phyloP scores from a whole-genome alignment of 2,329 filamentous ascomycete species.

The Thelonectria discophora region DNA sequence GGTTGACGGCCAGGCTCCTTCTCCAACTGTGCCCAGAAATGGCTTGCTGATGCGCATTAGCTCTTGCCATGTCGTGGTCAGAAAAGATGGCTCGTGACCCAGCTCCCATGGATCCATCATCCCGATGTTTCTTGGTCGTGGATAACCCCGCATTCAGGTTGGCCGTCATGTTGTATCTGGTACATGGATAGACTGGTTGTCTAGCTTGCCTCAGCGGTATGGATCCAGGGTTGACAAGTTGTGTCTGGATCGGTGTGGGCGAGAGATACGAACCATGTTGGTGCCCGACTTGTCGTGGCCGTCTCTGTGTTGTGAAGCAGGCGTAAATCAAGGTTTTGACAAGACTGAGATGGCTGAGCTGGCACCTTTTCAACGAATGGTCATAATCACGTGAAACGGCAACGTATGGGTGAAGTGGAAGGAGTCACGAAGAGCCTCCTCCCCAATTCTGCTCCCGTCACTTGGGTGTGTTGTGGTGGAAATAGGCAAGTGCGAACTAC shows the following conservation, averaged over 20 bases:
- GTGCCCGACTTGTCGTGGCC: constrained; percentile 17
- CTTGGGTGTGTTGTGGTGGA: not conserved
- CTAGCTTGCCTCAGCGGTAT: constrained; percentile 9
- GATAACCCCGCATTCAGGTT: constrained; percentile 24
- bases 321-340: constrained; percentile 3
- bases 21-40: constrained; percentile 12
- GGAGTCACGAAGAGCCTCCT: not conserved
- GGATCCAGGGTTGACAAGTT: constrained; percentile 6
- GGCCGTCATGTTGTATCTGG: constrained; percentile 1
- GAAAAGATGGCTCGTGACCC: constrained; percentile 22
- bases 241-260: constrained; percentile 10
- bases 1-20: not conserved
- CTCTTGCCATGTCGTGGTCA: constrained; percentile 16
- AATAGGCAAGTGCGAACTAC: not conserved
- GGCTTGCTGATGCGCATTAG: constrained; percentile 20
- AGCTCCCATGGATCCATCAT: constrained; percentile 12
- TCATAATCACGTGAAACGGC: not conserved
- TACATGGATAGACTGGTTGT: not conserved
- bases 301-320: not conserved
- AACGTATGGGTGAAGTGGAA: not conserved
- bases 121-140: constrained; percentile 7
- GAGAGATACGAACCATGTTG: constrained; percentile 10
- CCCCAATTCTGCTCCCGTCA: not conserved
- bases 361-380: not conserved
- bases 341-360: not conserved